Conservation (phyloP, 1,284 basidiomycete species). For the Coniophora puteana region DNA sequence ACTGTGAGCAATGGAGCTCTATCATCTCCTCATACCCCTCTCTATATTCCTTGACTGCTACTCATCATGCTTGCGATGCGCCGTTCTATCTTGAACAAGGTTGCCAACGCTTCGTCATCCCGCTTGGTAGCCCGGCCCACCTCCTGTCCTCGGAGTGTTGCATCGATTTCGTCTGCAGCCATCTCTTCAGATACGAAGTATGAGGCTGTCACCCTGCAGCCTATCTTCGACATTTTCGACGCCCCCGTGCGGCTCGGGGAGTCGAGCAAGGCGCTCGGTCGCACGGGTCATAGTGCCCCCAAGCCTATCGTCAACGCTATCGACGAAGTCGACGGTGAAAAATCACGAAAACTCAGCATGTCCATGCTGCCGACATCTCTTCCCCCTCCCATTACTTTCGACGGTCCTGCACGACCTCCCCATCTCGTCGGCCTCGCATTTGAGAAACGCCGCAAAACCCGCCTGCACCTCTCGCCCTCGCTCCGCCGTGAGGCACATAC, state of each 20-base stretch:
- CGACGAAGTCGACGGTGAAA: slow-evolving; percentile 2
- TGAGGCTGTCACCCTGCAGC: slow-evolving; percentile 7
- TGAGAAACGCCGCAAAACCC: slow-evolving; percentile 12
- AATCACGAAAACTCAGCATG: slow-evolving; percentile 2
- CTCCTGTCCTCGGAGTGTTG: slow-evolving; percentile 8
- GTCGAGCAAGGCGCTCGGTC: slow-evolving; percentile 9
- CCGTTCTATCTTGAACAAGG: slow-evolving; percentile 7
- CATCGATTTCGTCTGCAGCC: slow-evolving; percentile 6
- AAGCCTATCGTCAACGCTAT: too few species aligned
- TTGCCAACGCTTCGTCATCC: slow-evolving; percentile 7
- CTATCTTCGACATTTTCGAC: slow-evolving; percentile 40
- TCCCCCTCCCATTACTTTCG: slow-evolving; percentile 40
- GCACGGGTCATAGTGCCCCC: not conserved
- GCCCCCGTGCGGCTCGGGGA: slow-evolving; percentile 32
- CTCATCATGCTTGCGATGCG: slow-evolving; percentile 15
- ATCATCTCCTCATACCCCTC: too few species aligned
- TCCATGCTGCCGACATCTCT: slow-evolving; percentile 23
- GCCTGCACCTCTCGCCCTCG: slow-evolving; percentile 7
- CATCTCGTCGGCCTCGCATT: slow-evolving; percentile 22
- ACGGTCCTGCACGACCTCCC: slow-evolving; percentile 40
- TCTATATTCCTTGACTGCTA: too few species aligned
- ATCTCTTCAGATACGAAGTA: slow-evolving; percentile 6
- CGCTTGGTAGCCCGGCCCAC: slow-evolving; percentile 5
- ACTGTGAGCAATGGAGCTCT: too few species aligned
- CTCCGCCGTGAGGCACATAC: not conserved